Evolutionary conservation across 1,139 yeast genomes (phyloP), one percentile per base, ranked within the genome.

Genomic region (Debaryomycetaceae sp.): DNA sequence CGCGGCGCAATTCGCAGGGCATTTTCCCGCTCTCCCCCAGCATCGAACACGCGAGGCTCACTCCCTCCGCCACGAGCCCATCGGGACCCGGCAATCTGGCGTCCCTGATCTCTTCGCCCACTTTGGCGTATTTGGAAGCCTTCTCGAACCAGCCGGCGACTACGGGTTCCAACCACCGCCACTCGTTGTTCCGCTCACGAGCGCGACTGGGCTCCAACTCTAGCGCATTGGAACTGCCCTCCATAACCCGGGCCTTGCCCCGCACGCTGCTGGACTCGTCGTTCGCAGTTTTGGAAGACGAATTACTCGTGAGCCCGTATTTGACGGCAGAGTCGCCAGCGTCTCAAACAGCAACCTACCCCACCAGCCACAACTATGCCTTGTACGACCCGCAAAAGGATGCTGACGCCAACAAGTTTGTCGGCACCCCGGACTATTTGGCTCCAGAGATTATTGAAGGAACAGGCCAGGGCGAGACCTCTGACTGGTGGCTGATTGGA

Each of bases 401-500:
- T 29, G 38, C 39, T 22, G 57, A 51, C 14, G 38, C 48, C 21
- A 59, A 58, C 29, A 73, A 69, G 39, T 87, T 90, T 46, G 95
- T 86, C 22, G 99, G 99, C 0, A 92, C 99, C 0, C 98, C 99
- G 0, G 99, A 92, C 49, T 92, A 92, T 51, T 67, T 92, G 25
- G 94, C 99, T 0, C 99, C 99, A 0, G 99, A 92, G 48, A 87
- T 96, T 0, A 85, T 92, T 37, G 63, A 71, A 27, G 97, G 97
- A 20, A 65, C 68, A 5, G 83, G 85, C 0, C 96, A 90, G 49
- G 85, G 78, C 37, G 90, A 78, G 41, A 72, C 79, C 26, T 77
- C 93, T 23, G 99, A 92, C 59, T 92, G 98, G 98, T 92, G 98
- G 98, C 83, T 97, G 2, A 71, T 87, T 26, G 99, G 99, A 0